Conservation (phyloP, 495 filamentous ascomycete genomes). For the Pyrenula aspistea region DNA sequence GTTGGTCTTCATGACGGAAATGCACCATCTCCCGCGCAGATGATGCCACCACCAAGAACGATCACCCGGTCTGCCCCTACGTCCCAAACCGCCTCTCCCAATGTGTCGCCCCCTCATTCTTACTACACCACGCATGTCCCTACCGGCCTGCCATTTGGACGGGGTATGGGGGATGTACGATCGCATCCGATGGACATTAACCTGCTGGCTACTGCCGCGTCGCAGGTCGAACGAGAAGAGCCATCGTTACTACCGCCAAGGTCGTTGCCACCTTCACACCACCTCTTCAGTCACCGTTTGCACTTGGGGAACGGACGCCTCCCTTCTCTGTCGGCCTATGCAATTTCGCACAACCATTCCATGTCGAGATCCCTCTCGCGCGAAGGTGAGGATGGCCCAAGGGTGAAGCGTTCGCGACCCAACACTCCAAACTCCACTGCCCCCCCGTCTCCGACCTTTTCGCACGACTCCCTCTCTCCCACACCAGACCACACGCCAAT, state of each 20-base stretch:
- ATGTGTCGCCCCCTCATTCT: conserved; percentile 89
- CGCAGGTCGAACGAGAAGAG: conserved; percentile 73
- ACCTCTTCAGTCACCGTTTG: conserved; percentile 40
- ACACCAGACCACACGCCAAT: conserved; percentile 95
- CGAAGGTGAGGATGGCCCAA: conserved; percentile 66
- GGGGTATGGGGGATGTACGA: conserved; percentile 26
- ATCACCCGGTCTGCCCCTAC: conserved; percentile 77
- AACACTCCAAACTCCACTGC: conserved; percentile 91
- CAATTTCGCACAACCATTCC: conserved; percentile 45
- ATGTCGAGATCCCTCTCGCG: conserved; percentile 91
- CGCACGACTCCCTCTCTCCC: conserved; percentile 88
- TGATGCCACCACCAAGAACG: conserved; percentile 62
- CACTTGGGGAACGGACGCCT: conserved; percentile 53
- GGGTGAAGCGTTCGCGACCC: conserved; percentile 77
- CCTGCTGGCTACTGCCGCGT: conserved; percentile 82
- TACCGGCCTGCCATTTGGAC: conserved; percentile 50
- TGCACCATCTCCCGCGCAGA: conserved; percentile 48
- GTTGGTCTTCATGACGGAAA: conserved; percentile 35
- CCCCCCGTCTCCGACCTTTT: conserved; percentile 95
- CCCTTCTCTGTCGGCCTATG: conserved; percentile 72
- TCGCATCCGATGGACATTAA: conserved; percentile 66
- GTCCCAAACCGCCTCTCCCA: conserved; percentile 81
- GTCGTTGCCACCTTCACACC: conserved; percentile 27
- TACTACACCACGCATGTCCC: conserved; percentile 64
- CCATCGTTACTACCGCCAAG: conserved; percentile 30